Percentiles rank a stretch among this genome's conserved stretches.
Conservation (phyloP, 164 flowering plant genomes). For the Piper betle region DNA sequence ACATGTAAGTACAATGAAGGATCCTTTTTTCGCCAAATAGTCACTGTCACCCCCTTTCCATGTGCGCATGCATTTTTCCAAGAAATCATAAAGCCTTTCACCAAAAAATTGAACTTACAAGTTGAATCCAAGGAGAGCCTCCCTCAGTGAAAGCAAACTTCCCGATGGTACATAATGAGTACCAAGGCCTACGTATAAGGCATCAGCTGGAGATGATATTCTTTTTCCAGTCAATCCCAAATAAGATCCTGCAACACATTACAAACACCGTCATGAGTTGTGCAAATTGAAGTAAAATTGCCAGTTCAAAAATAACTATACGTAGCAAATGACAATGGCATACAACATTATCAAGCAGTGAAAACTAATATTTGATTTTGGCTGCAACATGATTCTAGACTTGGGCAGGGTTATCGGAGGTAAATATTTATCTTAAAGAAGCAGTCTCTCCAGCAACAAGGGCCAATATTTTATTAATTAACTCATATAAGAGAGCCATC, state of each 20-base stretch:
- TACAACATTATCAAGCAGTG: not conserved
- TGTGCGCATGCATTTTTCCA: too few relatives aligned
- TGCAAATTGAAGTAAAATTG: not conserved
- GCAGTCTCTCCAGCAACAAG: not conserved
- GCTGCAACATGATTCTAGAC: not conserved
- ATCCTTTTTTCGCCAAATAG: too few relatives aligned
- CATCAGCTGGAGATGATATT: conserved; percentile 83
- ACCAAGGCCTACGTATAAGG: conserved; percentile 78
- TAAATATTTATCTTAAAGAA: too few relatives aligned
- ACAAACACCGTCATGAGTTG: not conserved
- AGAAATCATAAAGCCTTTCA: not conserved
- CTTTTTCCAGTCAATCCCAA: conserved; percentile 92
- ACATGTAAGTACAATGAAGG: too few relatives aligned
- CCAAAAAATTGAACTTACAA: conserved; percentile 35
- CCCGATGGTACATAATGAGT: conserved; percentile 85
- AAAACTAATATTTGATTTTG: too few relatives aligned
- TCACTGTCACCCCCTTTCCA: too few relatives aligned
- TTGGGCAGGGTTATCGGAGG: not conserved
- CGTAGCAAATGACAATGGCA: not conserved
- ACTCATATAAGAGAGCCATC: not conserved
- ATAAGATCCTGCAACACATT: conserved; percentile 55
- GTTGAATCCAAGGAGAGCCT: conserved; percentile 44
- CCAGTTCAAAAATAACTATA: not conserved
- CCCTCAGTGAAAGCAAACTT: conserved; percentile 55
- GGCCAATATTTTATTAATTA: not conserved